Evolutionary conservation across 2,329 filamentous ascomycete genomes (phyloP).

Genomic region (Beauveria medogensis): DNA sequence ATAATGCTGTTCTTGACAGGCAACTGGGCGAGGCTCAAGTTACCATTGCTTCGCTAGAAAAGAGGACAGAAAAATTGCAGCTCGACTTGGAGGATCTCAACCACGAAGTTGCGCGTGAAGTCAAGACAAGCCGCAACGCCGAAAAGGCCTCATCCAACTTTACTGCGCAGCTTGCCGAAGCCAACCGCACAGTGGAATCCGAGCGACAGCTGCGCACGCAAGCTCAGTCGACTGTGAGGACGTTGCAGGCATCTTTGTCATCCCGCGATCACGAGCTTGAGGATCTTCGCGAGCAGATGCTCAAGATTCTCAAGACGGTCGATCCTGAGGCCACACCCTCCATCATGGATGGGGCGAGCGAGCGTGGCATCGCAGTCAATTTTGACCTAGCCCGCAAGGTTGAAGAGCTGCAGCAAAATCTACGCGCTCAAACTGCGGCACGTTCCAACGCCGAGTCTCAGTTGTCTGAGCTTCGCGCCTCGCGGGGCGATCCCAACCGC

Average conservation of each 20-base stretch:
- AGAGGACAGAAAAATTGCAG: slow-evolving; percentile 87
- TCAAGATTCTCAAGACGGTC: slow-evolving; percentile 77
- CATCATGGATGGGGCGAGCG: slow-evolving; percentile 50
- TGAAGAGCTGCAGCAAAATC: slow-evolving; percentile 79
- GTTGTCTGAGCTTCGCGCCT: slow-evolving; percentile 66
- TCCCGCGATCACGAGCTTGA: slow-evolving; percentile 72
- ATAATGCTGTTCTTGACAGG: slow-evolving; percentile 70
- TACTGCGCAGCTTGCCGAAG: slow-evolving; percentile 77
- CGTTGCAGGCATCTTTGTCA: slow-evolving; percentile 72
- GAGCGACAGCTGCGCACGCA: slow-evolving; percentile 80
- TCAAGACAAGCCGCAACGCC: slow-evolving; percentile 80
- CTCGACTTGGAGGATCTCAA: slow-evolving; percentile 85
- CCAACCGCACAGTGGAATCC: slow-evolving; percentile 81
- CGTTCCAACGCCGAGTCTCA: slow-evolving; percentile 77
- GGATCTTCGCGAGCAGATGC: slow-evolving; percentile 70
- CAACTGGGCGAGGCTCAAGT: slow-evolving; percentile 83
- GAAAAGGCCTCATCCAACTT: slow-evolving; percentile 79
- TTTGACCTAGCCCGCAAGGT: slow-evolving; percentile 83
- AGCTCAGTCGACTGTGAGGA: slow-evolving; percentile 76
- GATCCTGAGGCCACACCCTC: slow-evolving; percentile 65
- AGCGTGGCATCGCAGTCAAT: slow-evolving; percentile 61
- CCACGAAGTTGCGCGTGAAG: slow-evolving; percentile 83
- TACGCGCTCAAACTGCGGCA: slow-evolving; percentile 75
- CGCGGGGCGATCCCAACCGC: slow-evolving; percentile 64
- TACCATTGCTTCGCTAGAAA: slow-evolving; percentile 75